Conservation (phyloP, 495 filamentous ascomycete genomes). For the Massariosphaeria phaeospora region DNA sequence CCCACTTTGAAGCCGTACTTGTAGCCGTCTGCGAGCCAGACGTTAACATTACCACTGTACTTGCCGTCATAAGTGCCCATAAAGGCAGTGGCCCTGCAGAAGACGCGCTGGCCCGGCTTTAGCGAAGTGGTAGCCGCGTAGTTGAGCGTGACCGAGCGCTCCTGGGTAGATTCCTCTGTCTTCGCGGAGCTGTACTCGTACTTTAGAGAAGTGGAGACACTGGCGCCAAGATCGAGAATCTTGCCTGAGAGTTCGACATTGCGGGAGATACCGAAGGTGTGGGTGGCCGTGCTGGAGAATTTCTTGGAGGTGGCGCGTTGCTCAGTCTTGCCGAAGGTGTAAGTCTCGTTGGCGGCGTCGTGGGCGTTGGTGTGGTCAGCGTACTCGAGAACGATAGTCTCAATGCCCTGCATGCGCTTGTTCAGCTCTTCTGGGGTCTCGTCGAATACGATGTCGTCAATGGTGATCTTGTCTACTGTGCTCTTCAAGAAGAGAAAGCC, state of each 20-base stretch:
- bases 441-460: slow-evolving; percentile 14
- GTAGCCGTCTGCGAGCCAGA: slow-evolving; percentile 20
- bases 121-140: slow-evolving; percentile 12
- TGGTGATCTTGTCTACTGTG: slow-evolving; percentile 15
- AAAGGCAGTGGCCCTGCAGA: slow-evolving; percentile 22
- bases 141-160: slow-evolving; percentile 5
- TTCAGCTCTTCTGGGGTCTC: slow-evolving; percentile 19
- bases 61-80: slow-evolving; percentile 13
- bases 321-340: slow-evolving; percentile 15
- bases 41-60: slow-evolving; percentile 13
- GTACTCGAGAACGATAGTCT: slow-evolving; percentile 15
- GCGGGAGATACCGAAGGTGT: slow-evolving; percentile 8
- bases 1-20: not conserved
- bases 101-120: slow-evolving; percentile 17
- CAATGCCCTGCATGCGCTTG: slow-evolving; percentile 9
- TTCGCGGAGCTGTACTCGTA: slow-evolving; percentile 12
- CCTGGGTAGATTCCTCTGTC: not conserved
- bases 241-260: slow-evolving; percentile 11
- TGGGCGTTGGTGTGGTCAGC: slow-evolving; percentile 16
- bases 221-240: slow-evolving; percentile 17
- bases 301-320: slow-evolving; percentile 3
- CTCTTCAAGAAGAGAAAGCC: slow-evolving; percentile 16
- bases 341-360: slow-evolving; percentile 16
- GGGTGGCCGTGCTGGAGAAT: slow-evolving; percentile 6
- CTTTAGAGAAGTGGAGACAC: not conserved